Conservation (phyloP, 2,329 filamentous ascomycete species). For the Claviceps fusiformis region DNA sequence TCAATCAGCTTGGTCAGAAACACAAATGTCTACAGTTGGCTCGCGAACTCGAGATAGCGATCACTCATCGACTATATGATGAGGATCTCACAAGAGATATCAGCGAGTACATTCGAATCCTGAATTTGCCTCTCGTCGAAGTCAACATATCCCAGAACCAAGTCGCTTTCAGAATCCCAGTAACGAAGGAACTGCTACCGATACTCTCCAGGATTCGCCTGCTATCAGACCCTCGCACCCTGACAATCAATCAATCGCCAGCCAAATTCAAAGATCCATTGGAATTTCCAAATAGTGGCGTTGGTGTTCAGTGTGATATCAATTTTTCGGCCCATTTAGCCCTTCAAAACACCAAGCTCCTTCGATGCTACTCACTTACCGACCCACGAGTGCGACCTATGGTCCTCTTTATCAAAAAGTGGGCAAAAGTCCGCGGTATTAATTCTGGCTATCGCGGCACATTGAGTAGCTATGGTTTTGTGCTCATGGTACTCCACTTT, state of each 20-base stretch:
- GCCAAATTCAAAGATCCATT: conserved; percentile 46
- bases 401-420: conserved; percentile 78
- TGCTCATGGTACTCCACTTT: conserved; percentile 85
- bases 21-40: conserved; percentile 45
- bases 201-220: conserved; percentile 29
- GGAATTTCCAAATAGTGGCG: conserved; percentile 63
- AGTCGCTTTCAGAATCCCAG: conserved; percentile 20
- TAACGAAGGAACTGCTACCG: conserved; percentile 17
- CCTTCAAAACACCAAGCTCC: conserved; percentile 68
- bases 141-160: conserved; percentile 5
- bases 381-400: conserved; percentile 66
- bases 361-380: conserved; percentile 70
- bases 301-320: conserved; percentile 83
- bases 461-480: conserved; percentile 80
- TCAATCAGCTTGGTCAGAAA: conserved; percentile 30
- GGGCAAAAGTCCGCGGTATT: conserved; percentile 75
- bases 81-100: conserved; percentile 23
- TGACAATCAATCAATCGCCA: conserved; percentile 35
- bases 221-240: conserved; percentile 35
- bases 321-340: conserved; percentile 80
- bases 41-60: conserved; percentile 38
- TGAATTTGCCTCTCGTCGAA: conserved; percentile 25
- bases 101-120: conserved; percentile 34
- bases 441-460: conserved; percentile 80
- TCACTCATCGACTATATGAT: conserved; percentile 34